These are phyloP conservation scores for Xylaria sp. DNA, from an alignment of 2,329 filamentous ascomycete species.

Conservation along the genomic window DNA sequence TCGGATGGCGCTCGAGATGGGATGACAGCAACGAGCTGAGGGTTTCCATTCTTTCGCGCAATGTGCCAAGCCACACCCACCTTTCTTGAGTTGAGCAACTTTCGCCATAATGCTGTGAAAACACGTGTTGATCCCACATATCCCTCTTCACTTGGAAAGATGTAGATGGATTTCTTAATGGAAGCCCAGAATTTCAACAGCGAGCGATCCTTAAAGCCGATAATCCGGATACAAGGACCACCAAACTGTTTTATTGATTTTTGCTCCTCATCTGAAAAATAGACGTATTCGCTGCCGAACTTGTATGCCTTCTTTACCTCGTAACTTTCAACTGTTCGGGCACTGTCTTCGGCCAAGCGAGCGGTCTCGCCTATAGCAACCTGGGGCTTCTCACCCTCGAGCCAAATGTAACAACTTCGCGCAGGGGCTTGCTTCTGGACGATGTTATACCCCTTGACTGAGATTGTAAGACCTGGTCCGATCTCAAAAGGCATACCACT, in stretches of 20 bases:
- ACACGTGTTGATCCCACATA: slow-evolving; percentile 92
- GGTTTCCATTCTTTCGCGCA: slow-evolving; percentile 80
- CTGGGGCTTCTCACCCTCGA: slow-evolving; percentile 85
- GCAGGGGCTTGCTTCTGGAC: slow-evolving; percentile 85
- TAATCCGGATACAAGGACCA: slow-evolving; percentile 82
- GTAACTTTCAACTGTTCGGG: slow-evolving; percentile 78
- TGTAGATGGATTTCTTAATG: slow-evolving; percentile 86
- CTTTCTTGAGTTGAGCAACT: slow-evolving; percentile 81
- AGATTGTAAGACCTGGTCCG: slow-evolving; percentile 84
- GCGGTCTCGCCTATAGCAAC: slow-evolving; percentile 80
- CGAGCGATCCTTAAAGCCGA: slow-evolving; percentile 89
- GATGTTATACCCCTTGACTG: slow-evolving; percentile 92
- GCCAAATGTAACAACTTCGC: slow-evolving; percentile 86
- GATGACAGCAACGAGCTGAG: slow-evolving; percentile 82
- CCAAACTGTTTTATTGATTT: slow-evolving; percentile 83
- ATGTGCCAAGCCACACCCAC: slow-evolving; percentile 92
- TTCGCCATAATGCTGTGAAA: slow-evolving; percentile 90
- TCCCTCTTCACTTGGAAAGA: slow-evolving; percentile 92
- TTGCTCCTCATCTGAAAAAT: slow-evolving; percentile 87
- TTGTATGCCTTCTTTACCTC: slow-evolving; percentile 95
- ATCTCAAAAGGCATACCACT: slow-evolving; percentile 88
- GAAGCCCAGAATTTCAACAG: slow-evolving; percentile 85
- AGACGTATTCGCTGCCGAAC: slow-evolving; percentile 90
- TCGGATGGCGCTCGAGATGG: slow-evolving; percentile 76
- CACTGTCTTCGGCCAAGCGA: slow-evolving; percentile 80